These are phyloP conservation scores for Exserohilum turcica DNA, from an alignment of 2,329 filamentous ascomycete species.

Conservation along the genomic window DNA sequence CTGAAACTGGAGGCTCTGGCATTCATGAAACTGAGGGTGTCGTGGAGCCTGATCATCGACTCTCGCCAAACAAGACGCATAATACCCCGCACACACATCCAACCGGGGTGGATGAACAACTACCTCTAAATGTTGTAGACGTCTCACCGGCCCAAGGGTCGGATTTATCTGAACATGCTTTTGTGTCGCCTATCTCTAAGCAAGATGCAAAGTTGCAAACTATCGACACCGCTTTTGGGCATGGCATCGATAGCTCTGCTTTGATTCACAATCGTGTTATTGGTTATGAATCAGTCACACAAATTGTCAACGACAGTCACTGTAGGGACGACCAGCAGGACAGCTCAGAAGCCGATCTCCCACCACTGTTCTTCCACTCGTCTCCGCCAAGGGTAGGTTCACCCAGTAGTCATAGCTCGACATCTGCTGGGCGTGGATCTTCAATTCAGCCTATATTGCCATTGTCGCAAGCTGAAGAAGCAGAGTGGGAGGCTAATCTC, in stretches of 20 bases:
- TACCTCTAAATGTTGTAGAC: neutral
- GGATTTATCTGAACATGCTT: neutral
- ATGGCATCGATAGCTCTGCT: neutral
- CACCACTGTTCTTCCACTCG: constrained; percentile 24
- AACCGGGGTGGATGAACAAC: neutral
- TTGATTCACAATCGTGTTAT: no score
- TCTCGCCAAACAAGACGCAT: neutral
- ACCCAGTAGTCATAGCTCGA: constrained; percentile 36
- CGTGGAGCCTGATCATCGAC: neutral
- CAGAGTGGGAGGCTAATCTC: constrained; percentile 48
- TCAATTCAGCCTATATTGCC: constrained; percentile 22
- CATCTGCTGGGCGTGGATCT: constrained; percentile 28
- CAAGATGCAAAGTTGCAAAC: no score
- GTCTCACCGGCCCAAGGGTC: neutral
- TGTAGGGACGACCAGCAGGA: constrained; percentile 3
- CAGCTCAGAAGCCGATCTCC: neutral
- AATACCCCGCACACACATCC: neutral
- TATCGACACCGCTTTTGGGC: no score
- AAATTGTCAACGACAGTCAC: neutral
- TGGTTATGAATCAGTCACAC: no score
- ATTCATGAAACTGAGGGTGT: neutral
- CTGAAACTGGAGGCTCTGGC: neutral
- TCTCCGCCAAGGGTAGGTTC: constrained; percentile 29
- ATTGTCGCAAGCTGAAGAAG: constrained; percentile 36
- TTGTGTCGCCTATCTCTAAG: no score